Evolutionary conservation across 1,284 basidiomycete genomes (phyloP), one percentile per base, ranked within the genome.

Genomic region (Pascua sp.): DNA sequence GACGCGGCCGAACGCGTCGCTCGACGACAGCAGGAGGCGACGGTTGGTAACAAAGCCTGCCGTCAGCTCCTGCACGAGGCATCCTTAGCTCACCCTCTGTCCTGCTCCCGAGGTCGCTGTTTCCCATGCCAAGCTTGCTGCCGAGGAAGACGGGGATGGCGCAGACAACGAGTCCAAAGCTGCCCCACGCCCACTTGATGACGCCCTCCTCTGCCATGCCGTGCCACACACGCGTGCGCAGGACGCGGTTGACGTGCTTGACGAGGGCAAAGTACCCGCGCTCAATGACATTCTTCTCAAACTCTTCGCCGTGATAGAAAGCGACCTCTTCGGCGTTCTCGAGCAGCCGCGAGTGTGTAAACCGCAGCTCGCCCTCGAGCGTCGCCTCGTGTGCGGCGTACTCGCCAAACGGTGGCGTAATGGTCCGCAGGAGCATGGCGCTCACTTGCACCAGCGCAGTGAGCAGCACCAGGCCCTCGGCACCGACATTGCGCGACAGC

Each of bases 181-280:
- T 89, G 64, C 94, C 94, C 95, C 95, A 98, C 13, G 94, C 73
- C 94, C 94, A 95, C 77, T 98, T 98, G 70, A 98, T 89, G 56
- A 98, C 88, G 2, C 92, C 92, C 76, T 98, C 95, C 73, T 97
- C 93, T 9, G 87, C 84, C 77, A 93, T 91, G 2, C 89, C 87
- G 76, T 96, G 92, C 85, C 88, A 91, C 81, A 95, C 90, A 37
- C 89, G 82, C 59, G 89, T 86, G 46, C 83, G 79, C 67, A 95
- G 81, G 3, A 96, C 88, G 55, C 84, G 83, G 69, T 90, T 90
- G 75, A 94, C 89, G 68, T 98, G 95, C 73, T 87, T 88, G 64
- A 97, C 84, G 37, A 96, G 81, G 5, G 85, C 85, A 55, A 90
- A 90, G 77, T 96, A 98, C 57, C 91, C 88, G 47, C 91, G 82